Conservation (phyloP, 805 yeast species). For the Saccharomyces mikatae region DNA sequence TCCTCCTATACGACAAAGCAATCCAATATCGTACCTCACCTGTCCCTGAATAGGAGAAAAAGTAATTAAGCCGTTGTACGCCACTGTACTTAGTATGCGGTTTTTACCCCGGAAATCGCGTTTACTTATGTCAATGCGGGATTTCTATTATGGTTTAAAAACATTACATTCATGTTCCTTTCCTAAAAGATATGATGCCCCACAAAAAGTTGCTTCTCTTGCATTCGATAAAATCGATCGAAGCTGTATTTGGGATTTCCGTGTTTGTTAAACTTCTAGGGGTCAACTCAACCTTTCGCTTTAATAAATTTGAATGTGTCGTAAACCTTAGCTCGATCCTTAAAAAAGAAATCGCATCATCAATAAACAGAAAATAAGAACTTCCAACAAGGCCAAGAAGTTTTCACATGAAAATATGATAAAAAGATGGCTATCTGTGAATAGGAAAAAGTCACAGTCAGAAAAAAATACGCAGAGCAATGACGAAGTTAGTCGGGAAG, state of each 20-base stretch:
- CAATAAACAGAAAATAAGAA: background rate
- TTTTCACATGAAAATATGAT: constrained; percentile 8
- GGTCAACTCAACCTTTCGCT: background rate
- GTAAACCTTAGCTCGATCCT: background rate
- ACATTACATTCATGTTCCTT: background rate
- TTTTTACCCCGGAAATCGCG: background rate
- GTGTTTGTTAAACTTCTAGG: background rate
- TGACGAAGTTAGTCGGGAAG: background rate
- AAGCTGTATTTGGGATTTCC: background rate
- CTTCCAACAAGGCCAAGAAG: background rate
- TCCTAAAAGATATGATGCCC: background rate
- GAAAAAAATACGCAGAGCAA: background rate
- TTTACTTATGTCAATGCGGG: background rate
- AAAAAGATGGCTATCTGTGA: constrained; percentile 18
- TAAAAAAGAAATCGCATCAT: background rate
- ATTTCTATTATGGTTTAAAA: background rate
- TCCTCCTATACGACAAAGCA: background rate
- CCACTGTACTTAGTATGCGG: background rate
- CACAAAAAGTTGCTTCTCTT: background rate
- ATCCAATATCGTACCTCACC: background rate
- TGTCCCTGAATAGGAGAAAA: background rate
- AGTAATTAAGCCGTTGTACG: background rate
- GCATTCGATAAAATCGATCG: background rate
- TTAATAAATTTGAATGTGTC: background rate
- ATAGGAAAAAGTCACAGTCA: constrained; percentile 1